These are phyloP conservation scores for Cladosporium sp. DNA, from an alignment of 2,329 filamentous ascomycete genomes.

Conservation along the genomic window DNA sequence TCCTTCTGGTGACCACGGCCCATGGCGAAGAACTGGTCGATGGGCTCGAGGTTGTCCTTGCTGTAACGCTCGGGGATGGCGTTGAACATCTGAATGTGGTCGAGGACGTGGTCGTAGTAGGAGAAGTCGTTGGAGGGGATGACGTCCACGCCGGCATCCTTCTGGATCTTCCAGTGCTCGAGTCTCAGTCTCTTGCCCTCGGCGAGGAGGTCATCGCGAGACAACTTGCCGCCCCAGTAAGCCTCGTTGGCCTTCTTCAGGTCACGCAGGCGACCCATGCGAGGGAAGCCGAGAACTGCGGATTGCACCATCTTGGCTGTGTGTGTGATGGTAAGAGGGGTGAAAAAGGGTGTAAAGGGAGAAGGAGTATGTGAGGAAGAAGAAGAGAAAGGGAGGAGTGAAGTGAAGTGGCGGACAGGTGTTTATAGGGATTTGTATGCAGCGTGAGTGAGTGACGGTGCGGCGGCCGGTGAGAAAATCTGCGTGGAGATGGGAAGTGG, in stretches of 20 bases:
- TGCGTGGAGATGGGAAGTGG: conserved; percentile 4
- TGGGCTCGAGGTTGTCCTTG: conserved; percentile 75
- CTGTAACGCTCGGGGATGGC: conserved; percentile 90
- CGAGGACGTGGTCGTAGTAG: conserved; percentile 95
- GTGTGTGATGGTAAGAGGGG: conserved; percentile 12
- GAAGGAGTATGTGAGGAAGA: background rate
- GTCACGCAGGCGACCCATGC: conserved; percentile 97
- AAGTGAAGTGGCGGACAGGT: background rate
- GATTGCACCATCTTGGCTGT: conserved; percentile 45
- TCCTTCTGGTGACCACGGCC: conserved; percentile 96
- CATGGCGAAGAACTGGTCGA: conserved; percentile 99
- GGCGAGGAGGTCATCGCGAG: conserved; percentile 79
- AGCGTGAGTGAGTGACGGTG: background rate
- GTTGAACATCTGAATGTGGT: conserved; percentile 97
- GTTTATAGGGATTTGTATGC: conserved; percentile 11
- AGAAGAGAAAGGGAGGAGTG: background rate
- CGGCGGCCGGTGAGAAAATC: background rate
- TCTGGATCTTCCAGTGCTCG: conserved; percentile 99
- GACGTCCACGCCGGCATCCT: conserved; percentile 93
- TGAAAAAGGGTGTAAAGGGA: background rate
- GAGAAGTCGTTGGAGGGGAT: conserved; percentile 99
- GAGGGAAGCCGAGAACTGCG: conserved; percentile 94
- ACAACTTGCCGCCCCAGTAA: conserved; percentile 94
- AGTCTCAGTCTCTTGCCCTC: conserved; percentile 97
- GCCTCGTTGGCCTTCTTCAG: conserved; percentile 99